Percentiles rank a stretch among this genome's conserved stretches.
Conservation (phyloP, 2,329 filamentous ascomycete species). For the Westerdykella sp. region DNA sequence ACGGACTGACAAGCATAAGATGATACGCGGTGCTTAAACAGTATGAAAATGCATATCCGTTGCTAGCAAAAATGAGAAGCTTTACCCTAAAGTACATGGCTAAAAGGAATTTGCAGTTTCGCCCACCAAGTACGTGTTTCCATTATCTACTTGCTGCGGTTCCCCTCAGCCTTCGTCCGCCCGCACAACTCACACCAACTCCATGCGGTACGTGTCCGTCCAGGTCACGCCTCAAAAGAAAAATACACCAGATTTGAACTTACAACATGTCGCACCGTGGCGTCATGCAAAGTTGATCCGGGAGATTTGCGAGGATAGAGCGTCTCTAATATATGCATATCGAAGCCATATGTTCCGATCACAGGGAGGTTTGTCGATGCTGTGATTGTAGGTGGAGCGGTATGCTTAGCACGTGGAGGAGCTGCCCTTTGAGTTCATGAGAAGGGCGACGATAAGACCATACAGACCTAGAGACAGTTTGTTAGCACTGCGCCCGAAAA, state of each 20-base stretch:
- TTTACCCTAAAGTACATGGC: no score
- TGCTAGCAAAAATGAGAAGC: no score
- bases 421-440: conserved; percentile 92
- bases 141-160: no score
- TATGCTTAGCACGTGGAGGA: conserved; percentile 15
- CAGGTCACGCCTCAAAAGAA: conserved; percentile 5
- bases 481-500: conserved; percentile 3
- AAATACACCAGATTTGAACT: conserved; percentile 32
- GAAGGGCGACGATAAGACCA: conserved; percentile 94
- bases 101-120: no score
- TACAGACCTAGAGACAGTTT: conserved; percentile 68
- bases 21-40: no score
- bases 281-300: conserved; percentile 19
- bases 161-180: no score
- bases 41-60: no score
- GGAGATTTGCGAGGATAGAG: conserved; percentile 10
- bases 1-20: no score
- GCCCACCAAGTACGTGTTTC: no score
- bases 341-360: conserved; percentile 16
- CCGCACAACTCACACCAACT: no score
- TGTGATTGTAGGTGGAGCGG: conserved; percentile 17
- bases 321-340: conserved; percentile 12
- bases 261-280: conserved; percentile 29
- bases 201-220: background rate
- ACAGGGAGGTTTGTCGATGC: conserved; percentile 26